Conservation (phyloP, 1,284 basidiomycete species). For the Apiotrichum brassicae region DNA sequence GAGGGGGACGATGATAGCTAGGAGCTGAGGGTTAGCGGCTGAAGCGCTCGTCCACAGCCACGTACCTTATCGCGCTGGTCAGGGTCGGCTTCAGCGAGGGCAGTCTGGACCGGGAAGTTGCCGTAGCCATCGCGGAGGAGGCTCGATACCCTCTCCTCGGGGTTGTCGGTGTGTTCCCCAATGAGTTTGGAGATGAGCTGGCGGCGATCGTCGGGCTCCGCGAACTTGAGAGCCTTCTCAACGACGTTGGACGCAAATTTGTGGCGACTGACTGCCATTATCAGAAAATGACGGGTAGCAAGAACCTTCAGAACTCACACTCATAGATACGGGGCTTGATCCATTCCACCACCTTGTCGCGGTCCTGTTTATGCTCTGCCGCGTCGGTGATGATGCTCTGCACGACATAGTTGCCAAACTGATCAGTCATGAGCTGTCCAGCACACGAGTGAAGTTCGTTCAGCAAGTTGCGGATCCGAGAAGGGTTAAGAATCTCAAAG, state of each 20-base stretch:
- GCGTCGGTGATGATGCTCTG: constrained; percentile 75
- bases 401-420: constrained; percentile 87
- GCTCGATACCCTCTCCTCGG: constrained; percentile 21
- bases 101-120: constrained; percentile 44
- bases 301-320: constrained; percentile 43
- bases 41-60: too few relatives aligned
- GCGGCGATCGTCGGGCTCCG: constrained; percentile 59
- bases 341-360: constrained; percentile 60
- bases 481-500: constrained; percentile 73
- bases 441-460: constrained; percentile 76
- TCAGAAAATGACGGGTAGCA: neutral
- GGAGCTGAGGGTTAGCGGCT: constrained; percentile 23
- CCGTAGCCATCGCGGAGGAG: constrained; percentile 39
- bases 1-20: constrained; percentile 30
- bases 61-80: constrained; percentile 30
- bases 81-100: constrained; percentile 25
- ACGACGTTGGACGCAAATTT: constrained; percentile 97
- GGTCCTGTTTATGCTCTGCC: constrained; percentile 66
- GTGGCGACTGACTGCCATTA: constrained; percentile 61
- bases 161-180: constrained; percentile 21
- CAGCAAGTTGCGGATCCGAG: constrained; percentile 64
- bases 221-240: constrained; percentile 77
- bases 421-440: constrained; percentile 70
- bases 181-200: constrained; percentile 70
- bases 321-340: constrained; percentile 71